Percentiles rank a stretch among this genome's conserved stretches.
phyloP scores from a whole-genome alignment of 768 basidiomycete genomes.

The Glaciozyma martinii region DNA sequence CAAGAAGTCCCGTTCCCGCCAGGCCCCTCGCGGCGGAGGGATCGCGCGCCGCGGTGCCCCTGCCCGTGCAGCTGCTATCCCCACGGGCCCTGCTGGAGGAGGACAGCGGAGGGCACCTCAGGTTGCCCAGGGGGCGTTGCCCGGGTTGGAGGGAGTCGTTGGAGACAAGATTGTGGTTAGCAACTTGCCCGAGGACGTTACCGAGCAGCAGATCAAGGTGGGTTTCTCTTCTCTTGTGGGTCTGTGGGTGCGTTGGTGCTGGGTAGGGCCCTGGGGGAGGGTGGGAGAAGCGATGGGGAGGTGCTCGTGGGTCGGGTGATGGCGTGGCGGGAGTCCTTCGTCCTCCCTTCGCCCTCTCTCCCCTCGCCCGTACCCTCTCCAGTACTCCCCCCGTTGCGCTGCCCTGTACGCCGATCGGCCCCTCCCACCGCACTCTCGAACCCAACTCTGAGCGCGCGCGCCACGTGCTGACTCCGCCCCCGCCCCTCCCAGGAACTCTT shows the following conservation, averaged over 20 bases:
- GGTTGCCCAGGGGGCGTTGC: conserved; percentile 21
- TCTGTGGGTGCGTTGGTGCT: too few relatives aligned
- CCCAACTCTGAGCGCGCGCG: too few relatives aligned
- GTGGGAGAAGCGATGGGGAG: too few relatives aligned
- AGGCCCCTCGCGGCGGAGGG: conserved; percentile 16
- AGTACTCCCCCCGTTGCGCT: too few relatives aligned
- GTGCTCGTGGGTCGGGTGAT: too few relatives aligned
- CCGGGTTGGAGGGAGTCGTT: conserved; percentile 21
- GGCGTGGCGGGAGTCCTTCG: too few relatives aligned
- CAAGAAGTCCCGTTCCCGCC: conserved; percentile 22
- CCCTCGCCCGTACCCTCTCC: too few relatives aligned
- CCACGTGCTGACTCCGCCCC: not conserved
- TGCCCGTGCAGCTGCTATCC: not conserved
- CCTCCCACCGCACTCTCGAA: not conserved
- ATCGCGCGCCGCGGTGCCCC: not conserved
- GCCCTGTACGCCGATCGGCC: too few relatives aligned
- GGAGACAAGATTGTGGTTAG: conserved; percentile 92
- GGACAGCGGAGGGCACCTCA: not conserved
- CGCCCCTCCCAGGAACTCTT: conserved; percentile 70
- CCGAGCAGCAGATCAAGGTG: conserved; percentile 87
- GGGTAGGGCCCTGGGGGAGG: too few relatives aligned
- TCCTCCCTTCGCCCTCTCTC: too few relatives aligned
- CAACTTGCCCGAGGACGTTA: conserved; percentile 86
- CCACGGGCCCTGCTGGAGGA: not conserved
- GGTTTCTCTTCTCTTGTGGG: conserved; percentile 34